Percentiles rank a stretch among this genome's conserved stretches.
Conservation (phyloP, 441 rosid genomes). For the Geranium incanum region DNA sequence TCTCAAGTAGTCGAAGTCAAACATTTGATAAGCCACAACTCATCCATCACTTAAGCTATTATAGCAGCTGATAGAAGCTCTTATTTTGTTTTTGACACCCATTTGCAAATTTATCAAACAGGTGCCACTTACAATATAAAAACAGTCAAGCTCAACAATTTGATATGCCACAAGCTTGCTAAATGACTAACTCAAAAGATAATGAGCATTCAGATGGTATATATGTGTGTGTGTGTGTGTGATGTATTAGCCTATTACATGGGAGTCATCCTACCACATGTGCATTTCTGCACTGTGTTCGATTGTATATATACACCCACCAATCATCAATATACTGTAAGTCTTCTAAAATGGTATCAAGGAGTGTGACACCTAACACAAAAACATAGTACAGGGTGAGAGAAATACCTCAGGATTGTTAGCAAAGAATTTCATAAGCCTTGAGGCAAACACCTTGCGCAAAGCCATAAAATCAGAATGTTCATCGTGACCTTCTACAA, state of each 20-base stretch:
- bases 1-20: background rate
- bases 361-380: background rate
- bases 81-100: background rate
- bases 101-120: no score
- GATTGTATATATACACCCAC: background rate
- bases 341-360: background rate
- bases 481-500: slow-evolving; percentile 29
- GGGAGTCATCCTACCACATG: no score
- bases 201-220: no score
- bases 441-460: slow-evolving; percentile 27
- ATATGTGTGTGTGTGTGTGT: no score
- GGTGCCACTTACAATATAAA: no score
- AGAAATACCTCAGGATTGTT: slow-evolving; percentile 36
- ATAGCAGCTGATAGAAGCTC: background rate
- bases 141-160: no score
- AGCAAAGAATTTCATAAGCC: slow-evolving; percentile 27
- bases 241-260: no score
- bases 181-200: no score
- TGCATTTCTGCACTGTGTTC: no score
- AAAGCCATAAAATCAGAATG: slow-evolving; percentile 36
- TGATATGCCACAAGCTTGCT: no score
- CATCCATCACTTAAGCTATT: background rate
- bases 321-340: background rate
- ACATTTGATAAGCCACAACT: background rate
- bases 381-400: slow-evolving; percentile 7